Conservation (phyloP, 129 eudicot genomes). For the Artemisia argyi region DNA sequence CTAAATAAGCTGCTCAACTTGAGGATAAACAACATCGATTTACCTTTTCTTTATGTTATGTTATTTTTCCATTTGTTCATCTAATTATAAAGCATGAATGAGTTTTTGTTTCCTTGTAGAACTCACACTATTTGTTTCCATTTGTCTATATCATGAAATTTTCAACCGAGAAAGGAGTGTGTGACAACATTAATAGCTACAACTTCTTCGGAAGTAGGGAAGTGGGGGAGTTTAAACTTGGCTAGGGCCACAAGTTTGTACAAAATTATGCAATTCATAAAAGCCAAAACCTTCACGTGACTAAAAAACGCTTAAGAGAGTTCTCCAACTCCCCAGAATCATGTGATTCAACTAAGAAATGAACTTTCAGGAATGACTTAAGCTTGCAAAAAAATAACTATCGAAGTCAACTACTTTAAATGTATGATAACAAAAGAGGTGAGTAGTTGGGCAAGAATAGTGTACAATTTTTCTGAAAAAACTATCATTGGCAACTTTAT, state of each 20-base stretch:
- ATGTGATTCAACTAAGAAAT: conserved; percentile 11
- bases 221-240: background rate
- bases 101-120: conserved; percentile 7
- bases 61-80: conserved; percentile 17
- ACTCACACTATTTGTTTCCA: conserved; percentile 9
- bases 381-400: no score
- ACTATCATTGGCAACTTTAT: background rate
- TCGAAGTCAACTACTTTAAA: no score
- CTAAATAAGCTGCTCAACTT: conserved; percentile 24
- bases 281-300: conserved; percentile 6
- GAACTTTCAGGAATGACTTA: background rate
- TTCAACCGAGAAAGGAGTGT: conserved; percentile 2
- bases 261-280: background rate
- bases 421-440: no score
- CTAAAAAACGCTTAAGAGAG: background rate
- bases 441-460: background rate
- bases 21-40: conserved; percentile 13
- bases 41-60: conserved; percentile 8
- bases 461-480: background rate
- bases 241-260: background rate
- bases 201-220: background rate
- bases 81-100: conserved; percentile 19
- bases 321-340: conserved; percentile 5
- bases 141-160: background rate
- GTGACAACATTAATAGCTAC: background rate